Evolutionary conservation across 352 stramenopile species (phyloP).

Genomic region (Pythium pyrilobum): DNA sequence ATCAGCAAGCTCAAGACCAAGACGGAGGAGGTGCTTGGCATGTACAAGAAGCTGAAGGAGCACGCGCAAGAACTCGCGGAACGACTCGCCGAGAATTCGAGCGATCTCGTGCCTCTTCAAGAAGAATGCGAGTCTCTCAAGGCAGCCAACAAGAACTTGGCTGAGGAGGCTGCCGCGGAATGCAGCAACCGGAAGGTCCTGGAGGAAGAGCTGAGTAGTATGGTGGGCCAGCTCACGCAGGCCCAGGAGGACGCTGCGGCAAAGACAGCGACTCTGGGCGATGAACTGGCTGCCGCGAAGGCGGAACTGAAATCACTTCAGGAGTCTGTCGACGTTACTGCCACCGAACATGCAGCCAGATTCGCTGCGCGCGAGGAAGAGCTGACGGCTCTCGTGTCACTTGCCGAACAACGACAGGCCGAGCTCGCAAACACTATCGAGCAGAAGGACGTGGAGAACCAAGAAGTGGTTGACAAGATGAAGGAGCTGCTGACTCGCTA

Average conservation of each 20-base stretch:
- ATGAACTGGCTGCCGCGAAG: slow-evolving; percentile 1
- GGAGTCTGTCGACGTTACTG: neutral
- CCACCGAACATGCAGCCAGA: neutral
- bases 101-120: slow-evolving; percentile 6
- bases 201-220: neutral
- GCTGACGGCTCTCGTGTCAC: neutral
- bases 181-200: neutral
- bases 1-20: slow-evolving; percentile 51
- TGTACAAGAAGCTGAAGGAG: slow-evolving; percentile 55
- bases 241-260: neutral
- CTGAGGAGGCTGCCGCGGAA: neutral
- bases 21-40: slow-evolving; percentile 52
- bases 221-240: neutral
- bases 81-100: slow-evolving; percentile 24
- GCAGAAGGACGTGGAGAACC: slow-evolving; percentile 26
- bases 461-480: slow-evolving; percentile 26
- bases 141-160: neutral
- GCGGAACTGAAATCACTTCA: neutral
- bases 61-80: slow-evolving; percentile 43
- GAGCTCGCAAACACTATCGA: slow-evolving; percentile 10
- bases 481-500: slow-evolving; percentile 25
- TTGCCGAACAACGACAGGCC: slow-evolving; percentile 17
- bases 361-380: slow-evolving; percentile 1
- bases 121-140: slow-evolving; percentile 7
- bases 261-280: neutral